Conservation (phyloP, 257 asterid species). For the Nicotiana otophora region DNA sequence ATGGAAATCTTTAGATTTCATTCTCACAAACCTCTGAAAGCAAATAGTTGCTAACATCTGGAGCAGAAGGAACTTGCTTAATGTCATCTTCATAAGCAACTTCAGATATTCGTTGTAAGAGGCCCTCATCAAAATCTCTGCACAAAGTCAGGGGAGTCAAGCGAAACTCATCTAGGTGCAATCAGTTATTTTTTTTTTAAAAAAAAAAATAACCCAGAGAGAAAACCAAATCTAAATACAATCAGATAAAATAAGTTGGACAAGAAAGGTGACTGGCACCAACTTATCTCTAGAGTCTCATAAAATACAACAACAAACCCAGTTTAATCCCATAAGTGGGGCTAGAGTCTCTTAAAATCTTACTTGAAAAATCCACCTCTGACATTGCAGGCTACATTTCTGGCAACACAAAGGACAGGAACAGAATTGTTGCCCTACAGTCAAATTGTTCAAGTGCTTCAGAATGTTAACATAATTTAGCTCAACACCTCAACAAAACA, state of each 20-base stretch:
- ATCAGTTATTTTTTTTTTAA: background rate
- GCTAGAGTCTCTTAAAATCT: slow-evolving; percentile 20
- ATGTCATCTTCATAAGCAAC: slow-evolving; percentile 81
- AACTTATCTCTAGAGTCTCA: background rate
- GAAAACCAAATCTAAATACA: slow-evolving; percentile 15
- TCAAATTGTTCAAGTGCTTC: slow-evolving; percentile 3
- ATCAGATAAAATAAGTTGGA: background rate
- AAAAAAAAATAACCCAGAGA: background rate
- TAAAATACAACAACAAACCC: background rate
- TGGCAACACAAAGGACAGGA: slow-evolving; percentile 93
- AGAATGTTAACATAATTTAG: slow-evolving; percentile 15
- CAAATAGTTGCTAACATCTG: slow-evolving; percentile 89
- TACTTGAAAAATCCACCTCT: slow-evolving; percentile 98
- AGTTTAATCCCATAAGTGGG: no score
- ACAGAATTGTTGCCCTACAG: slow-evolving; percentile 71
- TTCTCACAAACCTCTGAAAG: slow-evolving; percentile 59
- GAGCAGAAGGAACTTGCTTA: slow-evolving; percentile 52
- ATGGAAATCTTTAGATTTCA: background rate
- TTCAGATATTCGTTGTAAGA: slow-evolving; percentile 62
- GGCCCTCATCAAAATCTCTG: slow-evolving; percentile 91
- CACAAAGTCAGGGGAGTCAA: slow-evolving; percentile 19
- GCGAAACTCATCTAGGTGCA: slow-evolving; percentile 17
- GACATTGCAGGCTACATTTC: slow-evolving; percentile 97
- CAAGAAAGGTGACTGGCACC: background rate
- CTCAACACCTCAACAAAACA: background rate